Evolutionary conservation across 1,139 yeast genomes (phyloP).

Genomic region (Pichia sp.): DNA sequence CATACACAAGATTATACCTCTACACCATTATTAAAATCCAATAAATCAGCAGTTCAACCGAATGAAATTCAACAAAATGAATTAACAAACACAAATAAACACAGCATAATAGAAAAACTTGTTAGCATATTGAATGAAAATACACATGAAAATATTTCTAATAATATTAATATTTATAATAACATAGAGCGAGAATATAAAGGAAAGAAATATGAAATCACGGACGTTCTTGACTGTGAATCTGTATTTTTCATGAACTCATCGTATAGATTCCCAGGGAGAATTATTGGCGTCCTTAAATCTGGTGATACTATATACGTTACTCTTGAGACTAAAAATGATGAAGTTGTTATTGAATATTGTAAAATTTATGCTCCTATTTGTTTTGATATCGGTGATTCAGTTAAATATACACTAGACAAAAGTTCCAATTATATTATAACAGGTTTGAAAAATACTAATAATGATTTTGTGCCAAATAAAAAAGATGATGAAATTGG

Average conservation of each 20-base stretch:
- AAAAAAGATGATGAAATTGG: conserved; percentile 26
- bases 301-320: conserved; percentile 1
- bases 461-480: no score
- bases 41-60: neutral
- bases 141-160: neutral
- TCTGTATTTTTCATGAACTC: conserved; percentile 3
- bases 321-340: conserved; percentile 3
- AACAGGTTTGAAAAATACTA: conserved; percentile 36
- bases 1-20: neutral
- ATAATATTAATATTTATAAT: no score
- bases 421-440: conserved; percentile 34
- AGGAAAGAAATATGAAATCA: neutral
- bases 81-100: neutral
- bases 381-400: conserved; percentile 39
- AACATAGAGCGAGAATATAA: neutral
- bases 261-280: conserved; percentile 3
- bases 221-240: conserved; percentile 7
- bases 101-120: neutral
- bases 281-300: neutral
- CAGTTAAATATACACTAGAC: conserved; percentile 25
- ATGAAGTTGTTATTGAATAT: conserved; percentile 3
- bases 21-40: neutral
- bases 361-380: conserved; percentile 27
- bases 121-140: neutral
- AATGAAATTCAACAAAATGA: no score